A percentile compares a stretch with the other conserved stretches of the same genome.
phyloP scores from a whole-genome alignment of 2,329 filamentous ascomycete genomes.

The Aspergillus sp. region DNA sequence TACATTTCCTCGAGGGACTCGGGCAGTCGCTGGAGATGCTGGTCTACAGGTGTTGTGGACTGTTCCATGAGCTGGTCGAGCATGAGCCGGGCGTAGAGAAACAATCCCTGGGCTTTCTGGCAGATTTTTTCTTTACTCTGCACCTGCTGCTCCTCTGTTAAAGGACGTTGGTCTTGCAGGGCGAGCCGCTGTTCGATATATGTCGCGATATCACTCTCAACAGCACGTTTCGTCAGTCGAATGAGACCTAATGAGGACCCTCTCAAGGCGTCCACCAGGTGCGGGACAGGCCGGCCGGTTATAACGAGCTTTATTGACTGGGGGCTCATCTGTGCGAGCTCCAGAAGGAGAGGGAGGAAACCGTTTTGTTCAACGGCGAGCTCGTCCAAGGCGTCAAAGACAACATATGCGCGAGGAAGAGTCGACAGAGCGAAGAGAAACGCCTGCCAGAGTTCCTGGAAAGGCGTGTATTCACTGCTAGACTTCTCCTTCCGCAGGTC shows the following conservation, averaged over 20 bases:
- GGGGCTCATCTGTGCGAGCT: conserved; percentile 33
- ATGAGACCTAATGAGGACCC: conserved; percentile 29
- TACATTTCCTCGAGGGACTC: conserved; percentile 43
- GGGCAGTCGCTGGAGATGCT: conserved; percentile 35
- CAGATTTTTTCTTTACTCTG: conserved; percentile 28
- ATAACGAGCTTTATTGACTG: conserved; percentile 42
- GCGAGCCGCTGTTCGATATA: conserved; percentile 34
- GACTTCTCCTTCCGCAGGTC: not conserved
- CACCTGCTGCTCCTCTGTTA: conserved; percentile 7
- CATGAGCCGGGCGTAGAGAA: conserved; percentile 45
- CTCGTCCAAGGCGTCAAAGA: conserved; percentile 50
- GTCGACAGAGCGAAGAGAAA: not conserved
- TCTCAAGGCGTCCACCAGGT: conserved; percentile 33
- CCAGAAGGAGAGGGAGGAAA: conserved; percentile 36
- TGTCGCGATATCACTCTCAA: conserved; percentile 43
- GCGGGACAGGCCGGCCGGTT: conserved; percentile 43
- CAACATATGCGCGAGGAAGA: conserved; percentile 33
- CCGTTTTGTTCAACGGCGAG: conserved; percentile 42
- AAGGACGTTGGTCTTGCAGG: not conserved
- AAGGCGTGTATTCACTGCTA: not conserved
- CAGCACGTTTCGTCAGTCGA: conserved; percentile 36
- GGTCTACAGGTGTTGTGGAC: conserved; percentile 17
- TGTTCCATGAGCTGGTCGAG: conserved; percentile 38
- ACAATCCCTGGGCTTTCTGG: conserved; percentile 41
- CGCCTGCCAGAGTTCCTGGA: conserved; percentile 4